Evolutionary conservation across 305 asterid species (phyloP), one percentile per base, ranked within the genome.

Genomic region (Rubia tinctorum): DNA sequence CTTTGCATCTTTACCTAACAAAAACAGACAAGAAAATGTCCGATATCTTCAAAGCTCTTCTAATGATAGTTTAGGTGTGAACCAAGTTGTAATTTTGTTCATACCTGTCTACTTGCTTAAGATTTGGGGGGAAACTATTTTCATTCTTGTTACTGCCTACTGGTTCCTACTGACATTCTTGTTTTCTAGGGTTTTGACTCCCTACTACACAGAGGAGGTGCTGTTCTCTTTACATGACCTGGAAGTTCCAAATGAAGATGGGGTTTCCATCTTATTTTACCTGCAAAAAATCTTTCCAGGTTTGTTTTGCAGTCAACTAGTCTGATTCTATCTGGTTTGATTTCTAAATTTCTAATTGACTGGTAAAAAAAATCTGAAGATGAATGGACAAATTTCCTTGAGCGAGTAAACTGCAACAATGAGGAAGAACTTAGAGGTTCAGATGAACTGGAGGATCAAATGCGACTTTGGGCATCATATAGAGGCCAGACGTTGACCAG

Each of bases 241-340:
- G 79, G 97, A 92, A 87, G 91, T 53, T 74, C 88, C 89, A 68
- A 95, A 95, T 83, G 99, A 95, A 85, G 99, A 95, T 81, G 99
- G 99, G 66, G 98, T 95, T 76, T 95, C 99, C 44, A 95, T 95
- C 84, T 89, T 91, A 73, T 95, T 92, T 80, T 95, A 95, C 88
- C 82, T 95, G 86, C 96, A 95, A 90, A 95, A 92, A 81, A 92
- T 92, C 82, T 95, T 84, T 78, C 98, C 99, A 86, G 98, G 99
- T 91, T 80, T 81, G 89, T 70, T 73, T 66, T 81, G 72, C 64
- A 14, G 71, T 68, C 68, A 73, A 55, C 67, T 14, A 64, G 81
- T 78, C 23, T 69, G 14, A 66, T n/a, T 66, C 25, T 66, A 22
- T 40, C 23, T 71, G 66, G 61, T 73, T 23, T 77, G 34, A 60